Conservation (phyloP, 2,329 filamentous ascomycete species). For the Ascomycota sp. region DNA sequence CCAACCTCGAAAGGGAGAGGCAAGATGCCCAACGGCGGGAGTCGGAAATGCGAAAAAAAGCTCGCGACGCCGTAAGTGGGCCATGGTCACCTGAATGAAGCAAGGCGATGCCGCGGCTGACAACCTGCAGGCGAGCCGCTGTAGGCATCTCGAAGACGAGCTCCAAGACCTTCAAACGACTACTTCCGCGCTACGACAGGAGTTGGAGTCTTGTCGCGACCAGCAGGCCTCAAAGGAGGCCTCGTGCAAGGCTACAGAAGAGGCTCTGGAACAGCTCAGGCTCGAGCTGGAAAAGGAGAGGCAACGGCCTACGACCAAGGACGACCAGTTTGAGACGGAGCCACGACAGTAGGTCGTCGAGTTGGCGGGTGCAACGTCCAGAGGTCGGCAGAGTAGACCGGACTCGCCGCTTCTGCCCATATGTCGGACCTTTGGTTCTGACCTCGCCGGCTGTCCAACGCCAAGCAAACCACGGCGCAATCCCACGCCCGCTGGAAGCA, state of each 20-base stretch:
- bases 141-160: slow-evolving; percentile 56
- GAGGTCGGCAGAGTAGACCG: slow-evolving; percentile 24
- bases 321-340: slow-evolving; percentile 17
- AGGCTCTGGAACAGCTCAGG: slow-evolving; percentile 33
- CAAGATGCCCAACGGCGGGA: slow-evolving; percentile 71
- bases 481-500: slow-evolving; percentile 26
- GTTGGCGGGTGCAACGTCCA: slow-evolving; percentile 18
- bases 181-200: slow-evolving; percentile 39
- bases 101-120: neutral
- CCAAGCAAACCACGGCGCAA: slow-evolving; percentile 12
- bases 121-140: slow-evolving; percentile 32
- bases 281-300: slow-evolving; percentile 26
- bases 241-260: slow-evolving; percentile 42
- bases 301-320: slow-evolving; percentile 11
- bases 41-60: slow-evolving; percentile 70
- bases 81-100: neutral
- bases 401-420: slow-evolving; percentile 30
- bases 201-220: slow-evolving; percentile 35
- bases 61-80: slow-evolving; percentile 55
- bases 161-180: slow-evolving; percentile 46
- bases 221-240: slow-evolving; percentile 39
- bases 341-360: slow-evolving; percentile 30
- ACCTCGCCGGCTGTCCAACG: slow-evolving; percentile 25
- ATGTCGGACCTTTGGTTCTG: slow-evolving; percentile 30
- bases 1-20: slow-evolving; percentile 66